Percentiles rank a stretch among this genome's conserved stretches.
Conservation (phyloP, 768 basidiomycete genomes). For the Tulasnella sp. region DNA sequence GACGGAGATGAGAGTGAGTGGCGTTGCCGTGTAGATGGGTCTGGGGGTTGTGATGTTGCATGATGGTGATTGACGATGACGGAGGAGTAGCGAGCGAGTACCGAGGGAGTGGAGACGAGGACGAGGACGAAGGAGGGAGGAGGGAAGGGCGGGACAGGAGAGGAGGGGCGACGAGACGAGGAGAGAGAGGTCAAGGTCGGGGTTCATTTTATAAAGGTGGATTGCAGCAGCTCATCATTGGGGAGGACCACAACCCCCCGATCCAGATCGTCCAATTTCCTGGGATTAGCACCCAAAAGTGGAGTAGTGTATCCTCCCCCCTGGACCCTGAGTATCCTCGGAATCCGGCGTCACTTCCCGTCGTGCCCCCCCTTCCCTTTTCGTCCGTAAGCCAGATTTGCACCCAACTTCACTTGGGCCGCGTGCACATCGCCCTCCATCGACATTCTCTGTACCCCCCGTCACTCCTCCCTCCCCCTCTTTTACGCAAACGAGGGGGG, state of each 20-base stretch:
- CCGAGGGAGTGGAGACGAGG: background rate
- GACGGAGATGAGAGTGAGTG: constrained; percentile 28
- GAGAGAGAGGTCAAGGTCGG: background rate
- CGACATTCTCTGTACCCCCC: background rate
- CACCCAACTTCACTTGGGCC: background rate
- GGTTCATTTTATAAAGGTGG: background rate
- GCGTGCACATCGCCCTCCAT: background rate
- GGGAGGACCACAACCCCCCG: background rate
- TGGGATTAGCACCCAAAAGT: constrained; percentile 1
- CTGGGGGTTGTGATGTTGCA: background rate
- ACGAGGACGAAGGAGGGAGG: background rate
- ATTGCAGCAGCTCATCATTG: background rate
- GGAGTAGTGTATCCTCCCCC: background rate
- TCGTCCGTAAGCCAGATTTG: background rate
- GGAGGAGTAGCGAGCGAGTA: background rate
- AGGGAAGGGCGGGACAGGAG: constrained; percentile 1
- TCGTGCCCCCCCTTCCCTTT: background rate
- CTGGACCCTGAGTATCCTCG: constrained; percentile 2
- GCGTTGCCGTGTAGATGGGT: constrained; percentile 17
- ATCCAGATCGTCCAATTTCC: constrained; percentile 1
- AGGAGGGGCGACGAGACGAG: constrained; percentile 7
- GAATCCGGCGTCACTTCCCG: background rate
- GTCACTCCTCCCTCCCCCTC: background rate
- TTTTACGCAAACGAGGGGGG: background rate
- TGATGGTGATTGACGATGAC: background rate